phyloP scores from a whole-genome alignment of 2,329 filamentous ascomycete species.

The Fusarium kyushuense region DNA sequence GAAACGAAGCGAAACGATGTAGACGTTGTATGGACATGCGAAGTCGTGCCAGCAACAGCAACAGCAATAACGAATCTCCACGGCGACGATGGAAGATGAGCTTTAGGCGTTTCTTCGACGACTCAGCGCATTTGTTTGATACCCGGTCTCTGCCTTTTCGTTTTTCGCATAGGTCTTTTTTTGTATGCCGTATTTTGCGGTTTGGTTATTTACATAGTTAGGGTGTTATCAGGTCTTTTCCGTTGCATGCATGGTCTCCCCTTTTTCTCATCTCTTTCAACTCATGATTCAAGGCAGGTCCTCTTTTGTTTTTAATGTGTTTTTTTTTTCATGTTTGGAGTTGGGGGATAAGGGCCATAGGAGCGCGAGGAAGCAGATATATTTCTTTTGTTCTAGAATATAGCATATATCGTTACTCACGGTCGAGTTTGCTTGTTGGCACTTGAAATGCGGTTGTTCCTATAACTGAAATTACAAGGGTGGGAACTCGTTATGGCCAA shows the following conservation, averaged over 20 bases:
- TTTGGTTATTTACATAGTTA: slow-evolving; percentile 33
- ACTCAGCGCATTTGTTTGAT: slow-evolving; percentile 45
- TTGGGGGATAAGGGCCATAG: slow-evolving; percentile 40
- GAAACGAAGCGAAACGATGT: slow-evolving; percentile 15
- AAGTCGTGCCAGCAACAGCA: slow-evolving; percentile 13
- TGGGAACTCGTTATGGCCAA: neutral
- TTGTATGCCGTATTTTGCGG: slow-evolving; percentile 32
- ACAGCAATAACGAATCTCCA: slow-evolving; percentile 19
- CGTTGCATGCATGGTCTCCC: slow-evolving; percentile 13
- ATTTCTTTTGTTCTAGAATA: slow-evolving; percentile 11
- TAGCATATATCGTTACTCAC: slow-evolving; percentile 3
- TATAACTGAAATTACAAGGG: neutral
- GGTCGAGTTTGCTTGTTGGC: neutral
- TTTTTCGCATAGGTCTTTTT: slow-evolving; percentile 23
- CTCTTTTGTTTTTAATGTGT: slow-evolving; percentile 22
- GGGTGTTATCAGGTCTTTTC: slow-evolving; percentile 27
- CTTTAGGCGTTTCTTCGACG: slow-evolving; percentile 35
- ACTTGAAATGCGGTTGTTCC: neutral
- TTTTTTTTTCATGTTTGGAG: slow-evolving; percentile 34
- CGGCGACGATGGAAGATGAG: slow-evolving; percentile 18
- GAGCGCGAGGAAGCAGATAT: slow-evolving; percentile 1
- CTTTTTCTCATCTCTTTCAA: slow-evolving; percentile 1
- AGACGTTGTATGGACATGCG: slow-evolving; percentile 20
- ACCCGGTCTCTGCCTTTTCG: slow-evolving; percentile 39
- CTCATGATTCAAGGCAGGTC: slow-evolving; percentile 31